Base-by-base conservation (phyloP, 257 asterid genomes). In the Nicotiana tabacum region DNA sequence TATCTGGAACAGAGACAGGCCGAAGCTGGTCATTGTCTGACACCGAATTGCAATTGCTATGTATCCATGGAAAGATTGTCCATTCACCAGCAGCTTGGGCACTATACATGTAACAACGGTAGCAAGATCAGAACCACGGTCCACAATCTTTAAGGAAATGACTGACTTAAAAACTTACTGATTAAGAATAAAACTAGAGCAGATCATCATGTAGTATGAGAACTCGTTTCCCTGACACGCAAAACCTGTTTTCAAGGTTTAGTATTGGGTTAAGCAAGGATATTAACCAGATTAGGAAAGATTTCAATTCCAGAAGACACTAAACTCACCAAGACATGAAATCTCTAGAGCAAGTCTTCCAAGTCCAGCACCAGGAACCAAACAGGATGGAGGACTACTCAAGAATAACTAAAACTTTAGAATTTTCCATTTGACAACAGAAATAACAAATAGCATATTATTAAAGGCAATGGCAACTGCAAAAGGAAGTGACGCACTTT, bases 281-380 rank as follows among this genome's bases (percentile, higher is more conserved):
- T 51, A 60, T 53, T 76, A 53, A 76, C 80, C 48, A 76, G 48
- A 29, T 58, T 76, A 74, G 43, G 46, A 51, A 76, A 51, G 65
- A 10, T 27, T 29, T 10, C 65, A 76, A 76, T 21, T 76, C 65
- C 60, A 76, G 65, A 60, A 46, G 56, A 3, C 33, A 53, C 27
- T 48, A 78, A 85, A 85, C 93, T 77, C 88, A 96, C 99, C 99
- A 82, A 89, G 88, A 85, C 93, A 87, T 83, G 99, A 96, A 80
- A 96, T 96, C 88, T 96, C 99, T 81, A 96, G 89, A 70, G 99
- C 99, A 84, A 96, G 90, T 85, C 99, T 93, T 84, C 98, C 99
- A 83, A 96, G 98, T 90, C 99, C 99, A 85, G 99, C 99, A 80
- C 99, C 99, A 81, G 99, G 99, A 78, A 96, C 97, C 89, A 96